A percentile compares a stretch with the other conserved stretches of the same genome.
Evolutionary conservation across 2,329 filamentous ascomycete genomes (phyloP).

Genomic region (Microdochium paspali): DNA sequence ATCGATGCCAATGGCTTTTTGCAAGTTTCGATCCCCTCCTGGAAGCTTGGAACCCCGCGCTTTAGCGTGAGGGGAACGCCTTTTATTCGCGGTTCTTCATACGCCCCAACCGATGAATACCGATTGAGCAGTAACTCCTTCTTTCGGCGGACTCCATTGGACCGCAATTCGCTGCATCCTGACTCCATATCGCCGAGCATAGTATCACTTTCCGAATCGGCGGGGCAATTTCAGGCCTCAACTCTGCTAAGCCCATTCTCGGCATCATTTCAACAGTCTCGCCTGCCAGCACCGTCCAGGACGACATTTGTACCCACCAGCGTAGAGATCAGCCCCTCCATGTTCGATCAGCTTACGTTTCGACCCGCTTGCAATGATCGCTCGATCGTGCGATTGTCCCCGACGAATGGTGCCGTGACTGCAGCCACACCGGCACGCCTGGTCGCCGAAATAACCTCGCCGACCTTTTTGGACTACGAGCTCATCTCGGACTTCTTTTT

Average conservation of each 20-base stretch:
- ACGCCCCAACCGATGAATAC: constrained; percentile 65
- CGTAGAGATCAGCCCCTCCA: constrained; percentile 55
- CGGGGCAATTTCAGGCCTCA: constrained; percentile 18
- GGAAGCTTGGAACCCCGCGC: constrained; percentile 70
- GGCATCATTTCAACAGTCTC: constrained; percentile 26
- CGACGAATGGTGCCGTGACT: constrained; percentile 62
- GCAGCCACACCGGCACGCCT: constrained; percentile 86
- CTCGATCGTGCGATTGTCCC: constrained; percentile 72
- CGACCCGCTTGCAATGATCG: constrained; percentile 72
- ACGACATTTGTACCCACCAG: constrained; percentile 37
- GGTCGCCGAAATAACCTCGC: constrained; percentile 92
- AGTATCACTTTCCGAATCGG: constrained; percentile 21
- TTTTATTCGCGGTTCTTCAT: constrained; percentile 71
- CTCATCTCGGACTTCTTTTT: constrained; percentile 96
- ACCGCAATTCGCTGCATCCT: constrained; percentile 18
- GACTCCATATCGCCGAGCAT: constrained; percentile 18
- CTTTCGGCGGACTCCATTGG: constrained; percentile 24
- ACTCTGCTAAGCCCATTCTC: constrained; percentile 20
- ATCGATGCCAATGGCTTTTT: constrained; percentile 38
- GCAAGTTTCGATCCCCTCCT: constrained; percentile 72
- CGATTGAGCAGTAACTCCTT: constrained; percentile 51
- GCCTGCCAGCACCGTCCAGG: background rate
- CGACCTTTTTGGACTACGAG: constrained; percentile 93
- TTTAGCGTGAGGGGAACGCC: constrained; percentile 72
- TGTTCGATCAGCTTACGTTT: constrained; percentile 75